Evolutionary conservation across 352 stramenopile species (phyloP).

Genomic region (Pythium aquatile): DNA sequence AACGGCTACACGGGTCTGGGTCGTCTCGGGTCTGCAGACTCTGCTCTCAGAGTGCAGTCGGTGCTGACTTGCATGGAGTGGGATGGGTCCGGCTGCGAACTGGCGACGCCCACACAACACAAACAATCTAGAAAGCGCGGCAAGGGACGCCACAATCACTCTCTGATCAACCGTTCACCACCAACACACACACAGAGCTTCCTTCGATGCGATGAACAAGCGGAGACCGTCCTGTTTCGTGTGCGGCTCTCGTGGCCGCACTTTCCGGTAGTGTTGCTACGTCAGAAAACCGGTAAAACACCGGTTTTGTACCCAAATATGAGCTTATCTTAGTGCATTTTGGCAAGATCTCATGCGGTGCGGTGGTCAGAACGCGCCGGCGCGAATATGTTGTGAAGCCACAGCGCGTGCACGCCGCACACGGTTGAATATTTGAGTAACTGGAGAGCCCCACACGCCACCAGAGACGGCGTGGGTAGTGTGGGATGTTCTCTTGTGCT

Average conservation of each 20-base stretch:
- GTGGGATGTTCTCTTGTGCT: no score
- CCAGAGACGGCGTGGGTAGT: not conserved
- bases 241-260: not conserved
- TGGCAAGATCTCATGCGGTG: not conserved
- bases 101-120: not conserved
- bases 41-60: no score
- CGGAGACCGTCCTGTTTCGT: not conserved
- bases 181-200: not conserved
- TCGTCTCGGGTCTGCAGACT: not conserved
- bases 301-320: not conserved
- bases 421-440: not conserved
- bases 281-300: slow-evolving; percentile 1
- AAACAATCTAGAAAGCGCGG: not conserved
- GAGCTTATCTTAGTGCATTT: not conserved
- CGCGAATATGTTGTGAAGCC: not conserved
- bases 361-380: not conserved
- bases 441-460: not conserved
- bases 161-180: no score
- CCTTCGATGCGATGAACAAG: not conserved
- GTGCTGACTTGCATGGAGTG: slow-evolving; percentile 4
- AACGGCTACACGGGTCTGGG: not conserved
- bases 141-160: not conserved
- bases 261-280: slow-evolving; percentile 4
- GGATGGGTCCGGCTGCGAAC: slow-evolving; percentile 2
- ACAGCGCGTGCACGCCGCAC: not conserved